phyloP scores from a whole-genome alignment of 306 rosid genomes.

The Luffa aegyptiaca region DNA sequence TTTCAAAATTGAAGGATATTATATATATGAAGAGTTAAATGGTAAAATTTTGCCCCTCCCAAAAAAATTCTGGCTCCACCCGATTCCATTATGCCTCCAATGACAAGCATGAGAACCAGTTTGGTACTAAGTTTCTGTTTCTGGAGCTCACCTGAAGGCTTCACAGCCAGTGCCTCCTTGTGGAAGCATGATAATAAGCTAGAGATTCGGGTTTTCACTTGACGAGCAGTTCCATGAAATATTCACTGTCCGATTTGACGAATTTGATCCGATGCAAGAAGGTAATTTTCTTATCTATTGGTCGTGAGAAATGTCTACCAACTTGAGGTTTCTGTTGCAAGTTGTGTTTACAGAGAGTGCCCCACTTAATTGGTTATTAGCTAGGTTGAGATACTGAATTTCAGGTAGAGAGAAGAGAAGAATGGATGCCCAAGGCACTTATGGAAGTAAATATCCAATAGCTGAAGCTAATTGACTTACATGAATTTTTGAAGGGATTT shows the following conservation, averaged over 20 bases:
- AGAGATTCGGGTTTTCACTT: constrained; percentile 24
- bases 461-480: constrained; percentile 34
- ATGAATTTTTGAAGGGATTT: constrained; percentile 32
- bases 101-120: constrained; percentile 37
- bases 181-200: constrained; percentile 35
- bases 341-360: constrained; percentile 33
- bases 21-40: too few species aligned
- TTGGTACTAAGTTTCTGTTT: constrained; percentile 26
- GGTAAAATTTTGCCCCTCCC: too few species aligned
- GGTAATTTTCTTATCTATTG: constrained; percentile 57
- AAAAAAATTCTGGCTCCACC: too few species aligned
- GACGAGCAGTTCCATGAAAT: constrained; percentile 70
- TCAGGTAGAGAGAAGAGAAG: constrained; percentile 59
- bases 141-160: constrained; percentile 28
- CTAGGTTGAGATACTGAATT: constrained; percentile 45
- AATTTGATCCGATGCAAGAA: constrained; percentile 46
- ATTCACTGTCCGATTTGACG: constrained; percentile 31
- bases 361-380: constrained; percentile 54
- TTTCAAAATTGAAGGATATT: too few species aligned
- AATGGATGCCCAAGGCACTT: constrained; percentile 48
- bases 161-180: constrained; percentile 47
- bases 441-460: constrained; percentile 58
- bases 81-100: constrained; percentile 29
- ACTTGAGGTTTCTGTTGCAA: constrained; percentile 36
- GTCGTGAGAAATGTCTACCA: constrained; percentile 69